A percentile compares a stretch with the other conserved stretches of the same genome.
These are phyloP conservation scores for Podaxis pistillaris DNA, from an alignment of 768 basidiomycete species.

Conservation along the genomic window DNA sequence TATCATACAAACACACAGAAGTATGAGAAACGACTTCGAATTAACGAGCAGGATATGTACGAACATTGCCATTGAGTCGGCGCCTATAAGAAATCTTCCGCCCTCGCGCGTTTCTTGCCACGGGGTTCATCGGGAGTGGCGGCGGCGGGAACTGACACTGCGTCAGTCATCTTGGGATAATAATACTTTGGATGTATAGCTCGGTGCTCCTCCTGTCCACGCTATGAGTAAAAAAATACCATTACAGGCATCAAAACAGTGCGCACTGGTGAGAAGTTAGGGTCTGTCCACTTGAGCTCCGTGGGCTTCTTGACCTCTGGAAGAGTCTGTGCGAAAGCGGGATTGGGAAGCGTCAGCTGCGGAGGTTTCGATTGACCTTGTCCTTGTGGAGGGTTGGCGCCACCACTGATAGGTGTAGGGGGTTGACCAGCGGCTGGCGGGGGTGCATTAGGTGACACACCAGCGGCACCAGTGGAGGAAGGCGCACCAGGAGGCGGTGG, in stretches of 20 bases:
- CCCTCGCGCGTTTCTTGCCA: slow-evolving; percentile 82
- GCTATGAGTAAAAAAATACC: not conserved
- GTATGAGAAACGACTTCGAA: not conserved
- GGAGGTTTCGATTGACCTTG: slow-evolving; percentile 25
- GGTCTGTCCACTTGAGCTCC: slow-evolving; percentile 67
- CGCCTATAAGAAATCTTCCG: slow-evolving; percentile 75
- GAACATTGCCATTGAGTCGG: not conserved
- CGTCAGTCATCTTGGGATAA: slow-evolving; percentile 41
- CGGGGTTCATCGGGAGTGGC: slow-evolving; percentile 55
- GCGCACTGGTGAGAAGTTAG: slow-evolving; percentile 74
- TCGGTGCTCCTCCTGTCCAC: slow-evolving; percentile 70
- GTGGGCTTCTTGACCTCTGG: slow-evolving; percentile 77
- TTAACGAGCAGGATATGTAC: not conserved
- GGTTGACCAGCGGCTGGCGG: not conserved
- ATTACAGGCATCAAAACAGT: not conserved
- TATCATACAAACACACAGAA: not conserved
- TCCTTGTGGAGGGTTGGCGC: not conserved
- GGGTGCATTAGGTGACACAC: not conserved
- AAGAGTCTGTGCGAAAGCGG: slow-evolving; percentile 60
- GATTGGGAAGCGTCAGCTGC: slow-evolving; percentile 51
- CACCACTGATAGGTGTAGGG: not conserved
- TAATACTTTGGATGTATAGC: slow-evolving; percentile 65
- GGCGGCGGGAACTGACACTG: slow-evolving; percentile 17
- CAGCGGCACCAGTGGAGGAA: not conserved
- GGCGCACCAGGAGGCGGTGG: not conserved